Evolutionary conservation across 768 basidiomycete genomes (phyloP).

Genomic region (Lactarius quietus): DNA sequence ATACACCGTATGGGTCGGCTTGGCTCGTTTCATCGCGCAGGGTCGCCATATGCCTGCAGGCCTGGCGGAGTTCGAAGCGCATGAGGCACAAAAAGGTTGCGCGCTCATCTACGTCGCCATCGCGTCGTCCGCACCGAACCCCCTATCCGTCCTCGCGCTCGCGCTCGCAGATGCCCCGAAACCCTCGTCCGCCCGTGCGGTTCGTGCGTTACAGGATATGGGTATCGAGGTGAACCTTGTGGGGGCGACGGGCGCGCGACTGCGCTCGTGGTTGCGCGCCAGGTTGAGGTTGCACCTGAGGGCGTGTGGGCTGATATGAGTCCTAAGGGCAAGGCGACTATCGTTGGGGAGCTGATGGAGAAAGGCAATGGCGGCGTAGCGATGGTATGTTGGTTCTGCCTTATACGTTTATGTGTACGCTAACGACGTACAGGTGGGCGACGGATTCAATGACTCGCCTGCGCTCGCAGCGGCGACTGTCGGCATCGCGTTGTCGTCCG

Average conservation of each 20-base stretch:
- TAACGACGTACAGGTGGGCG: constrained; percentile 67
- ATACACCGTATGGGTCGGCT: constrained; percentile 70
- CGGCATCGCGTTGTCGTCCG: constrained; percentile 93
- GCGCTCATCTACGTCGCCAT: constrained; percentile 91
- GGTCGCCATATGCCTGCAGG: constrained; percentile 55
- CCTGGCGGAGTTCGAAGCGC: constrained; percentile 62
- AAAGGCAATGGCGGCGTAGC: constrained; percentile 71
- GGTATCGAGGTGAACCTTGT: constrained; percentile 91
- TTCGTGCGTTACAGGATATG: constrained; percentile 78
- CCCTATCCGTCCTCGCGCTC: no score
- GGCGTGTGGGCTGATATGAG: constrained; percentile 91
- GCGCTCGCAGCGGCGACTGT: constrained; percentile 95
- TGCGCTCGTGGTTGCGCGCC: constrained; percentile 82
- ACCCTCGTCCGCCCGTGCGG: constrained; percentile 76
- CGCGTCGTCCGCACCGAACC: no score
- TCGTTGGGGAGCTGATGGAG: constrained; percentile 77
- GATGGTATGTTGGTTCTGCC: constrained; percentile 58
- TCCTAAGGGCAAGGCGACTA: no score
- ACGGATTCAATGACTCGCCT: constrained; percentile 98
- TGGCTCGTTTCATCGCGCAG: constrained; percentile 63
- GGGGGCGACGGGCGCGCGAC: constrained; percentile 87
- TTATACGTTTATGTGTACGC: not conserved
- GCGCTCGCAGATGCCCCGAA: no score
- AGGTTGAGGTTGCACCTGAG: constrained; percentile 81
- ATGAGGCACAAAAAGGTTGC: constrained; percentile 69